Percentiles rank a stretch among this genome's conserved stretches.
These are phyloP conservation scores for Fragilariopsis cylindrus DNA, from an alignment of 108 stramenopile genomes.

Conservation along the genomic window DNA sequence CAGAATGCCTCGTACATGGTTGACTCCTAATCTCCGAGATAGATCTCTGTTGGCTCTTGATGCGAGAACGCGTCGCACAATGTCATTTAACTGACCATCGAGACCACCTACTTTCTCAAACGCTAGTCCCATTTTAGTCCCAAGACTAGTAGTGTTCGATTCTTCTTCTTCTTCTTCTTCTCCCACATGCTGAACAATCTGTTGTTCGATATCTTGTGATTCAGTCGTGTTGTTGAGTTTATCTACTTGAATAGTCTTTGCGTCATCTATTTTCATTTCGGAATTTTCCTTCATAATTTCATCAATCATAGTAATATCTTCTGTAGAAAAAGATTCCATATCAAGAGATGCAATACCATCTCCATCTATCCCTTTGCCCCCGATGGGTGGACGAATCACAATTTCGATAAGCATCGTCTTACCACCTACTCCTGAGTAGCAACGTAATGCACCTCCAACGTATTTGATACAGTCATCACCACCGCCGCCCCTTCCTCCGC, in stretches of 20 bases:
- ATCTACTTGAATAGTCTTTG: neutral
- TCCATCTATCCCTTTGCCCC: constrained; percentile 41
- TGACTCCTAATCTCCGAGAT: constrained; percentile 81
- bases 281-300: constrained; percentile 10
- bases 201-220: neutral
- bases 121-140: constrained; percentile 65
- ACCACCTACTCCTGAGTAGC: constrained; percentile 61
- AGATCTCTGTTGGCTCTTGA: constrained; percentile 87
- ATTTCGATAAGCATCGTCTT: constrained; percentile 69
- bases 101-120: constrained; percentile 84
- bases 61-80: constrained; percentile 79
- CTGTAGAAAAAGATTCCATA: constrained; percentile 34
- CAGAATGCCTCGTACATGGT: constrained; percentile 82
- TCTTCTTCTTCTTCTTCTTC: constrained; percentile 26
- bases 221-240: neutral
- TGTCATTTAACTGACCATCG: constrained; percentile 74
- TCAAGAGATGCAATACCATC: constrained; percentile 39
- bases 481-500: constrained; percentile 35
- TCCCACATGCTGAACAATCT: constrained; percentile 13
- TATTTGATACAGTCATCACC: constrained; percentile 71
- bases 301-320: constrained; percentile 36
- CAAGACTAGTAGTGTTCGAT: constrained; percentile 28
- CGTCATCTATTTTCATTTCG: neutral
- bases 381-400: constrained; percentile 71
- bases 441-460: constrained; percentile 72